A percentile compares a stretch with the other conserved stretches of the same genome.
Conservation (phyloP, 805 yeast genomes). For the Candida sphagnicola region DNA sequence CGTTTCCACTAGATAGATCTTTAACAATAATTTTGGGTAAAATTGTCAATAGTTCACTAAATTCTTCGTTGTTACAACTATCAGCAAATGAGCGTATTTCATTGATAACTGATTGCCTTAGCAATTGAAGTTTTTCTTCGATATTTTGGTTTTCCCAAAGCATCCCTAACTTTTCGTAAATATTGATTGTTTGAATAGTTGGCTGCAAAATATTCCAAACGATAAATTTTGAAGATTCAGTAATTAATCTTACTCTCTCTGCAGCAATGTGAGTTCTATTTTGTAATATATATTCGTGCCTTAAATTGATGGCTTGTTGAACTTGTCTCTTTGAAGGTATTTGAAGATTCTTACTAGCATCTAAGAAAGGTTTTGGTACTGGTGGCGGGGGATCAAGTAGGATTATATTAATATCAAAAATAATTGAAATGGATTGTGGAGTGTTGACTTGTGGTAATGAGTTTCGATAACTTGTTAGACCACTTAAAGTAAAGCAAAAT, state of each 20-base stretch:
- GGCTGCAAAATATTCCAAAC: constrained; percentile 25
- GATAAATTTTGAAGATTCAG: constrained; percentile 30
- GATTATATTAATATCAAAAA: constrained; percentile 25
- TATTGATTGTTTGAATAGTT: constrained; percentile 12
- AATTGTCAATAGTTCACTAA: constrained; percentile 6
- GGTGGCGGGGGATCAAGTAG: constrained; percentile 37
- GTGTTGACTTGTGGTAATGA: constrained; percentile 10
- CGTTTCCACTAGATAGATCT: not conserved
- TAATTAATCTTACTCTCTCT: constrained; percentile 35
- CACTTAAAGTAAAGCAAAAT: constrained; percentile 7
- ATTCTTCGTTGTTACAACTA: constrained; percentile 9
- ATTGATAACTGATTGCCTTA: constrained; percentile 14
- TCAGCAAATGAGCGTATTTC: constrained; percentile 16
- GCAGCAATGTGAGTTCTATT: constrained; percentile 37
- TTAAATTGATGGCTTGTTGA: constrained; percentile 20
- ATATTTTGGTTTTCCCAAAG: constrained; percentile 15
- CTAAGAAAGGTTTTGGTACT: constrained; percentile 41
- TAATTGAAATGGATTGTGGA: constrained; percentile 28
- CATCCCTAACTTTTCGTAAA: constrained; percentile 20
- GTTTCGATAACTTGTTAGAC: constrained; percentile 6
- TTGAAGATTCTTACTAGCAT: constrained; percentile 34
- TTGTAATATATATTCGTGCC: constrained; percentile 38
- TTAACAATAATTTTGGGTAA: constrained; percentile 12
- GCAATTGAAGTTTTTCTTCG: constrained; percentile 8
- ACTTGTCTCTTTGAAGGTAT: constrained; percentile 35